Evolutionary conservation across 495 filamentous ascomycete genomes (phyloP).

Genomic region (Aspergillus cristatus): DNA sequence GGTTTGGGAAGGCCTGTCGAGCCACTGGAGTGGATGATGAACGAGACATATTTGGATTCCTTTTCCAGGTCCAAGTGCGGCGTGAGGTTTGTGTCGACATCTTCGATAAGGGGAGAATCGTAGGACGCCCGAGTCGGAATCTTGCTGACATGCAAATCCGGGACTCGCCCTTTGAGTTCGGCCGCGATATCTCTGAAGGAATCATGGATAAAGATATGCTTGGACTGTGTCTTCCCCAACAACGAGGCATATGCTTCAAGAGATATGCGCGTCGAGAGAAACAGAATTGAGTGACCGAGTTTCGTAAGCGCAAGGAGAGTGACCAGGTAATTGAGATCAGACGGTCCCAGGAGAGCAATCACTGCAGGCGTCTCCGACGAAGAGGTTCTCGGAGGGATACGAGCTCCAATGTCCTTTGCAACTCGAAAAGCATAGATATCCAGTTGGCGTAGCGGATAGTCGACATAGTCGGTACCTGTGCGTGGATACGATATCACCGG

Average conservation of each 20-base stretch:
- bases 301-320: constrained; percentile 30
- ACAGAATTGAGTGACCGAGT: constrained; percentile 32
- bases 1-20: constrained; percentile 54
- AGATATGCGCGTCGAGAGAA: constrained; percentile 35
- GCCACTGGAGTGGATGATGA: constrained; percentile 50
- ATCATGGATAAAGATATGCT: constrained; percentile 19
- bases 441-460: constrained; percentile 23
- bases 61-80: constrained; percentile 10
- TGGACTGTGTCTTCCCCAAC: constrained; percentile 24
- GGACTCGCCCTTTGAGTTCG: constrained; percentile 12
- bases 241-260: constrained; percentile 33
- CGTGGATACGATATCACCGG: constrained; percentile 22
- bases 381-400: constrained; percentile 10
- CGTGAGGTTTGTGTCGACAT: constrained; percentile 11
- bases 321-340: constrained; percentile 32
- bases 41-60: constrained; percentile 26
- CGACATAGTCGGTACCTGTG: constrained; percentile 19
- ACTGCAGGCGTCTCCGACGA: constrained; percentile 24
- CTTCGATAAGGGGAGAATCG: constrained; percentile 9
- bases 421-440: constrained; percentile 25
- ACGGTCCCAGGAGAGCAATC: constrained; percentile 28
- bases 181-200: constrained; percentile 16
- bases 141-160: constrained; percentile 8
- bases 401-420: constrained; percentile 12
- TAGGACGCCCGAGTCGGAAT: constrained; percentile 11